These are phyloP conservation scores for Chlamydomonas sp. DNA, from an alignment of 139 green algal genomes.

Conservation along the genomic window DNA sequence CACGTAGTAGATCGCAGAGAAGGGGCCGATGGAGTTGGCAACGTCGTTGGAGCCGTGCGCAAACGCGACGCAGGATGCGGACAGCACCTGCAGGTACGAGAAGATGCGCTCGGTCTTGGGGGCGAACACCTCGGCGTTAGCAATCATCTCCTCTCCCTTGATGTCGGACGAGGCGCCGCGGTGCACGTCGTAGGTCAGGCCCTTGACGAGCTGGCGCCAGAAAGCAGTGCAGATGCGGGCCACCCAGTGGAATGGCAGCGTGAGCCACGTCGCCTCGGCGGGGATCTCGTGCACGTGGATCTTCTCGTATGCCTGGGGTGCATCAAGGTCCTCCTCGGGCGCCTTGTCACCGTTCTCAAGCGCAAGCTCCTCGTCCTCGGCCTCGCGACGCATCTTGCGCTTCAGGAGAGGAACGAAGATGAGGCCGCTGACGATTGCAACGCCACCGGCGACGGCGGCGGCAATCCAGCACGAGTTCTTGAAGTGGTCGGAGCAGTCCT, in stretches of 20 bases:
- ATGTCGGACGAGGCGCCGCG: neutral
- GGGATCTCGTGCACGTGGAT: constrained; percentile 1
- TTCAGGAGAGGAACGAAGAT: no score
- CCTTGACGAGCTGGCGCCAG: neutral
- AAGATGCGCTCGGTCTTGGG: constrained; percentile 52
- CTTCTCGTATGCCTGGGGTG: no score
- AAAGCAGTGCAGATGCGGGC: neutral
- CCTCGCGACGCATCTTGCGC: no score
- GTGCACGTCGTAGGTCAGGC: constrained; percentile 16
- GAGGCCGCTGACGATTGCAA: neutral
- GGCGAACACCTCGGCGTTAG: constrained; percentile 49
- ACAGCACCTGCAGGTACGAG: constrained; percentile 72
- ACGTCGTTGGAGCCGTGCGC: constrained; percentile 75
- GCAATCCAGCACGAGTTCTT: constrained; percentile 14
- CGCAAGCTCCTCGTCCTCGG: no score
- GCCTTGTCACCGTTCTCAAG: no score
- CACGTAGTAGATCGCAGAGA: constrained; percentile 54
- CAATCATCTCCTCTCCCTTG: constrained; percentile 19
- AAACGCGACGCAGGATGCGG: constrained; percentile 75
- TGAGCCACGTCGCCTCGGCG: neutral
- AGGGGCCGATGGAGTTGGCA: constrained; percentile 69
- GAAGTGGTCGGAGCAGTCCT: constrained; percentile 12
- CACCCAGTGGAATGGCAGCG: neutral
- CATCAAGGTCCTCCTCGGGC: no score
- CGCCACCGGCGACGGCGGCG: neutral